phyloP scores from a whole-genome alignment of 768 basidiomycete genomes.

The Naematelia encephala region DNA sequence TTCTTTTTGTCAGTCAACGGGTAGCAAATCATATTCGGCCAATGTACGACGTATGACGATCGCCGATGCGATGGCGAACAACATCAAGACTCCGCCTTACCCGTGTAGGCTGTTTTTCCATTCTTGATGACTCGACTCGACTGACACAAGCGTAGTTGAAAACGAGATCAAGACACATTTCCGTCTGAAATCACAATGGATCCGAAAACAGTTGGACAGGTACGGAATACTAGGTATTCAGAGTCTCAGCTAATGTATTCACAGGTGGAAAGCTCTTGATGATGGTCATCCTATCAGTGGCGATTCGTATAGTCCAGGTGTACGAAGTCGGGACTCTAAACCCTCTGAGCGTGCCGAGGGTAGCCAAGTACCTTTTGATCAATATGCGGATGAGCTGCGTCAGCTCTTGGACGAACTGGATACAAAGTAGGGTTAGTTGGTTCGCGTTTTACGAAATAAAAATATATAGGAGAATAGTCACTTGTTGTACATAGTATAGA shows the following conservation, averaged over 20 bases:
- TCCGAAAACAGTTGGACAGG: conserved; percentile 69
- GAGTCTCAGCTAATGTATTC: not conserved
- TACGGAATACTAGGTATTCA: conserved; percentile 55
- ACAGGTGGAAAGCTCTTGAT: conserved; percentile 55
- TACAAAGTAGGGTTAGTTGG: not conserved
- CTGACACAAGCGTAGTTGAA: conserved; percentile 55
- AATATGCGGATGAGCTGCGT: conserved; percentile 13
- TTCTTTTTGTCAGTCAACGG: conserved; percentile 12
- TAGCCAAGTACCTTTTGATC: conserved; percentile 10
- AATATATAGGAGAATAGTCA: too few relatives aligned
- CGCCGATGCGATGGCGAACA: conserved; percentile 61
- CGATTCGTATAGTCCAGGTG: conserved; percentile 1
- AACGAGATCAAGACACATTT: conserved; percentile 90
- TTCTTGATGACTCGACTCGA: not conserved
- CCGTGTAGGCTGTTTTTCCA: conserved; percentile 27
- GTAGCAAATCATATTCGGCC: conserved; percentile 54
- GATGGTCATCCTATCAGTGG: conserved; percentile 63
- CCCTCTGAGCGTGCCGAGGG: not conserved
- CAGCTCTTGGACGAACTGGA: conserved; percentile 21
- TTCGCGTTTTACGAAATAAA: too few relatives aligned
- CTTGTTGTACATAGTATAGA: too few relatives aligned
- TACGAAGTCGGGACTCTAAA: not conserved
- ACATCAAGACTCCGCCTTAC: conserved; percentile 32
- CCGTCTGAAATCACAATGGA: conserved; percentile 70
- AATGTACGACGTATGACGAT: conserved; percentile 92